Percentiles rank a stretch among this genome's conserved stretches.
Conservation (phyloP, 371 early-diverging fungal genomes). For the Mucor piriformis region DNA sequence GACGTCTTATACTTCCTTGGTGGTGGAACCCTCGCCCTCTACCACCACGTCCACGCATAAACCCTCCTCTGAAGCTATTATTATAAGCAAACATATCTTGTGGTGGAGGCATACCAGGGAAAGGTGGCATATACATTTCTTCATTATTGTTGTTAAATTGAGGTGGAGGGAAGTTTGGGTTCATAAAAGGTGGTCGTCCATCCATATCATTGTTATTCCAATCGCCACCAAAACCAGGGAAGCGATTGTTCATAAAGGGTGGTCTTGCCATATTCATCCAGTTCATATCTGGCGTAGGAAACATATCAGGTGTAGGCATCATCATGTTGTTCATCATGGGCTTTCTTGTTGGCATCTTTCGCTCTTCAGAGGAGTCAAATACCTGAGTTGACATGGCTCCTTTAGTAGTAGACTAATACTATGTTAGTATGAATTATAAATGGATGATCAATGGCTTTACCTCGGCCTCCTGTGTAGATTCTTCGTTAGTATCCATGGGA, state of each 20-base stretch:
- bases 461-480: slow-evolving; percentile 12
- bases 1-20: slow-evolving; percentile 13
- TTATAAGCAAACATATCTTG: slow-evolving; percentile 41
- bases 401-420: slow-evolving; percentile 8
- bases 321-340: slow-evolving; percentile 20
- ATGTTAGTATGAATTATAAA: background rate
- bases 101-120: slow-evolving; percentile 41
- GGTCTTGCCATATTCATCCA: slow-evolving; percentile 45
- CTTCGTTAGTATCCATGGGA: background rate
- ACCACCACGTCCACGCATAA: slow-evolving; percentile 35
- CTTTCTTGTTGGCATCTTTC: slow-evolving; percentile 24
- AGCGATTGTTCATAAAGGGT: slow-evolving; percentile 42
- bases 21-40: slow-evolving; percentile 21
- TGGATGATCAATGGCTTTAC: background rate
- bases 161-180: slow-evolving; percentile 4
- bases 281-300: slow-evolving; percentile 37
- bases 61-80: slow-evolving; percentile 19
- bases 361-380: slow-evolving; percentile 16
- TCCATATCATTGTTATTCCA: slow-evolving; percentile 20
- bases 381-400: slow-evolving; percentile 11
- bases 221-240: slow-evolving; percentile 32
- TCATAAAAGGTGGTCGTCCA: slow-evolving; percentile 1
- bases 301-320: slow-evolving; percentile 29
- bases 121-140: slow-evolving; percentile 15
- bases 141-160: slow-evolving; percentile 9